Conservation (phyloP, 1,139 yeast species). For the Yamadazyma dendronema region DNA sequence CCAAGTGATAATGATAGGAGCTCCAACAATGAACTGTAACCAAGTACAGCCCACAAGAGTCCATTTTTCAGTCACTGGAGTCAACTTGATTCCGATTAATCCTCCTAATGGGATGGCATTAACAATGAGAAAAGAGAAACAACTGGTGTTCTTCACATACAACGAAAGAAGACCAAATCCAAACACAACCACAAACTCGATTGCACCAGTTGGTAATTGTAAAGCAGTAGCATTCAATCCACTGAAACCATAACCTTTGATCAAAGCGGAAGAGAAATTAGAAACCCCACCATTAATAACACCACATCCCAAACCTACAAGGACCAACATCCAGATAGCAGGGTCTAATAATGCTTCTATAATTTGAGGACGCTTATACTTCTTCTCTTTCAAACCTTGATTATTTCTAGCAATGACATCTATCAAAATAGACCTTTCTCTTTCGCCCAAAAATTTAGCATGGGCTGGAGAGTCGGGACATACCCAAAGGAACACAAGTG, state of each 20-base stretch:
- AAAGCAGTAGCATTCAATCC: slow-evolving; percentile 25
- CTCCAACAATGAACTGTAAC: slow-evolving; percentile 33
- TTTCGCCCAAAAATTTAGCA: slow-evolving; percentile 36
- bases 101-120: slow-evolving; percentile 25
- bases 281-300: slow-evolving; percentile 29
- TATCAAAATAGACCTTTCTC: slow-evolving; percentile 30
- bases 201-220: slow-evolving; percentile 32
- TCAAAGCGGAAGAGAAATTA: slow-evolving; percentile 26
- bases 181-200: slow-evolving; percentile 30
- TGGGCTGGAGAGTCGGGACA: slow-evolving; percentile 44
- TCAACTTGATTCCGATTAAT: slow-evolving; percentile 22
- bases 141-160: slow-evolving; percentile 18
- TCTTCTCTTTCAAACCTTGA: slow-evolving; percentile 24
- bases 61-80: slow-evolving; percentile 20
- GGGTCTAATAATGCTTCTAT: slow-evolving; percentile 26
- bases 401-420: slow-evolving; percentile 24
- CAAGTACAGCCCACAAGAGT: slow-evolving; percentile 32
- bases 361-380: slow-evolving; percentile 21
- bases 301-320: slow-evolving; percentile 25
- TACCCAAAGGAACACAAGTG: slow-evolving; percentile 21
- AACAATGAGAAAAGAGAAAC: slow-evolving; percentile 18
- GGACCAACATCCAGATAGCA: slow-evolving; percentile 26
- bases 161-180: slow-evolving; percentile 24
- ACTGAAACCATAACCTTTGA: slow-evolving; percentile 26
- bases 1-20: slow-evolving; percentile 33